phyloP scores from a whole-genome alignment of 768 basidiomycete species.

The Termitomyces sp. region DNA sequence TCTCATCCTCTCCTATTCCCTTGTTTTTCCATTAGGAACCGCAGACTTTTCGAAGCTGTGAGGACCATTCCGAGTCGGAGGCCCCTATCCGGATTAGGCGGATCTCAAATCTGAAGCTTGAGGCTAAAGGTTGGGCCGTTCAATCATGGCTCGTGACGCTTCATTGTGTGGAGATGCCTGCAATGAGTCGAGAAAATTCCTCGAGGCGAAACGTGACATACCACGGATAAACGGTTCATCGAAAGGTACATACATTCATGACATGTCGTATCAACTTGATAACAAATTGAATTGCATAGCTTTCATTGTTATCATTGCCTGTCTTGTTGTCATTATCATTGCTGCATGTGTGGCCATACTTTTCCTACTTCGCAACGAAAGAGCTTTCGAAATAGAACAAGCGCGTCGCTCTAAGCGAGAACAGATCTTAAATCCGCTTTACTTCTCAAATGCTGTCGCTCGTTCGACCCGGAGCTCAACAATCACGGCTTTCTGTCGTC shows the following conservation, averaged over 20 bases:
- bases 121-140: not conserved
- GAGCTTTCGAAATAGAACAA: conserved; percentile 33
- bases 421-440: not conserved
- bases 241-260: not conserved
- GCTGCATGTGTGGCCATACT: conserved; percentile 47
- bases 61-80: not conserved
- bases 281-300: conserved; percentile 23
- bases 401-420: conserved; percentile 22
- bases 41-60: not conserved
- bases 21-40: not conserved
- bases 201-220: not conserved
- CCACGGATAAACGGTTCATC: not conserved
- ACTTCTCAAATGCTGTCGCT: not conserved
- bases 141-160: not conserved
- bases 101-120: not conserved
- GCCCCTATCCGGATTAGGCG: not conserved
- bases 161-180: not conserved
- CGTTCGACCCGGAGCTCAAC: conserved; percentile 3
- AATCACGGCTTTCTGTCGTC: conserved; percentile 2
- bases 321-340: conserved; percentile 49
- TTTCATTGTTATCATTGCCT: conserved; percentile 58
- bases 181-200: not conserved
- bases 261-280: not conserved
- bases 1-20: not conserved
- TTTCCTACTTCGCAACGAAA: conserved; percentile 49